Evolutionary conservation across 2,329 filamentous ascomycete species (phyloP).

Genomic region (Parastagonospora nodorum): DNA sequence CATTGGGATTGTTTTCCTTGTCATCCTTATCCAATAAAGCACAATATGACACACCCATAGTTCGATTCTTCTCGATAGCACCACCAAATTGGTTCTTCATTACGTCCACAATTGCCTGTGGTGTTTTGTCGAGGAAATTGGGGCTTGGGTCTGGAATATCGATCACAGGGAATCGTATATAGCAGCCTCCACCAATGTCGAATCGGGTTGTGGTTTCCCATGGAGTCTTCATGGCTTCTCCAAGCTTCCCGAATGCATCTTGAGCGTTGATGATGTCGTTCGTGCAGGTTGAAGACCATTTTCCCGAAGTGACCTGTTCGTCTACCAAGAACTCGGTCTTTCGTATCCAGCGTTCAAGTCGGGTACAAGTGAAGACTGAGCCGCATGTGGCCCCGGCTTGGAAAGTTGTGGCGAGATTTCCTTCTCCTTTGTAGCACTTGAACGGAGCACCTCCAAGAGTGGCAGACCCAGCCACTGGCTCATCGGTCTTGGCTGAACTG

Average conservation of each 20-base stretch:
- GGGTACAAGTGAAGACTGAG: background rate
- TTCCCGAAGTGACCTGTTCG: background rate
- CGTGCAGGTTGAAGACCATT: background rate
- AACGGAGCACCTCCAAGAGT: background rate
- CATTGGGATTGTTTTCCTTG: too few species aligned
- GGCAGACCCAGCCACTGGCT: background rate
- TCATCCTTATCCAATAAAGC: too few species aligned
- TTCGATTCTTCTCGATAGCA: background rate
- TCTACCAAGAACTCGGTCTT: background rate
- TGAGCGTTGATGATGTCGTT: background rate
- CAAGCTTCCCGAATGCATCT: background rate
- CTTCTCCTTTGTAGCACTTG: background rate
- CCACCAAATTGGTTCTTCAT: background rate
- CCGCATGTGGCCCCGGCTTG: background rate
- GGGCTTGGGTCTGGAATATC: background rate
- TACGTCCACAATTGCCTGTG: background rate
- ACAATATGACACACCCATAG: background rate
- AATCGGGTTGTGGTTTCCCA: background rate
- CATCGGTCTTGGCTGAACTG: background rate
- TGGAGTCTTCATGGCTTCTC: background rate
- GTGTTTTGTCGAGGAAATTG: background rate
- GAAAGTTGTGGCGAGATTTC: background rate
- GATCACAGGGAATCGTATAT: background rate
- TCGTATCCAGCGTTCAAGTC: background rate
- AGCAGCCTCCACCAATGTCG: background rate